These are phyloP conservation scores for Pneumocystis murina DNA, from an alignment of 1,139 yeast genomes.

Conservation along the genomic window DNA sequence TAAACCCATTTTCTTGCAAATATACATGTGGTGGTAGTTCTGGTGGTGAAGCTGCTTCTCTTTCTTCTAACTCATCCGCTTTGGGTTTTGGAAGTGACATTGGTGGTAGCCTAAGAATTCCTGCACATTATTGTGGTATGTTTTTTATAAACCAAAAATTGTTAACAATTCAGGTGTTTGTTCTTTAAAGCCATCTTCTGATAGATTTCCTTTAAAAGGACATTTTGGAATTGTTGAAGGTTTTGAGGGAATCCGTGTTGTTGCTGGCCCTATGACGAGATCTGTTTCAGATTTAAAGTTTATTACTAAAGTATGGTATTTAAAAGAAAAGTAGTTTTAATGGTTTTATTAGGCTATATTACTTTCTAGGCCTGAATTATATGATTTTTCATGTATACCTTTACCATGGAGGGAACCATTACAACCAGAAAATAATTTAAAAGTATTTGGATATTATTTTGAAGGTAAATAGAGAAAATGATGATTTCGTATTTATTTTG, in stretches of 20 bases:
- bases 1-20: slow-evolving; percentile 30
- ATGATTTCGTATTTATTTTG: neutral
- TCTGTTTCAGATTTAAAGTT: slow-evolving; percentile 49
- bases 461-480: slow-evolving; percentile 40
- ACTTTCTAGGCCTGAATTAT: neutral
- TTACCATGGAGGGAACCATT: slow-evolving; percentile 29
- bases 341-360: neutral
- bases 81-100: slow-evolving; percentile 45
- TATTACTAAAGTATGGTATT: slow-evolving; percentile 39
- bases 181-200: slow-evolving; percentile 25
- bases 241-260: slow-evolving; percentile 33
- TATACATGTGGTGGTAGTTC: slow-evolving; percentile 43
- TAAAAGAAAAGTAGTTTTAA: slow-evolving; percentile 46
- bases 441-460: slow-evolving; percentile 33
- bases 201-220: slow-evolving; percentile 28
- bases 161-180: neutral
- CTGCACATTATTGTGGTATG: slow-evolving; percentile 38
- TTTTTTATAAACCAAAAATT: slow-evolving; percentile 31
- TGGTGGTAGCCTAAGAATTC: slow-evolving; percentile 45
- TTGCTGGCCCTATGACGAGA: slow-evolving; percentile 44
- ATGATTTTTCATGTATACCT: slow-evolving; percentile 34
- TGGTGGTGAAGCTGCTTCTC: slow-evolving; percentile 44
- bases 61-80: slow-evolving; percentile 32
- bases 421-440: neutral
- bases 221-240: slow-evolving; percentile 25